These are phyloP conservation scores for Ogataea neopini DNA, from an alignment of 805 yeast species.

Conservation along the genomic window DNA sequence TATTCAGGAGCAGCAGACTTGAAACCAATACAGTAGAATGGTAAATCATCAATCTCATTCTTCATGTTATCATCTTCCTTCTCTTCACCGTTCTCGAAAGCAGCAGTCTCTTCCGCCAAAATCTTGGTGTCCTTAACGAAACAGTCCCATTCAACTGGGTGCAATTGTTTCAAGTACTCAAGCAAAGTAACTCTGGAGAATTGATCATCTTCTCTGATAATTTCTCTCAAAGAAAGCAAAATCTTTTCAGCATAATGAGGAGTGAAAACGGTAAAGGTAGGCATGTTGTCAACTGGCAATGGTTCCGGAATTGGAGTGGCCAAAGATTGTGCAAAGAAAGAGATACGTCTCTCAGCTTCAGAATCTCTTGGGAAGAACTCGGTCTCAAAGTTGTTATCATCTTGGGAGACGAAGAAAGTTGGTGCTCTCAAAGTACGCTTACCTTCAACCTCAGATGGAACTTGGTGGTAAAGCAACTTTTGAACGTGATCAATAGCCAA, in stretches of 20 bases:
- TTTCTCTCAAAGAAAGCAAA: slow-evolving; percentile 87
- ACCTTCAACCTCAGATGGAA: slow-evolving; percentile 97
- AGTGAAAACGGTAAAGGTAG: slow-evolving; percentile 94
- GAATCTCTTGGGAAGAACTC: slow-evolving; percentile 97
- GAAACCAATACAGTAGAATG: slow-evolving; percentile 95
- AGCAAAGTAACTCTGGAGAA: slow-evolving; percentile 90
- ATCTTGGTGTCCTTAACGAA: slow-evolving; percentile 95
- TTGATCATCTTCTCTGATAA: slow-evolving; percentile 96
- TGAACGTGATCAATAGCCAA: slow-evolving; percentile 98
- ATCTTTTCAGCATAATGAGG: slow-evolving; percentile 98
- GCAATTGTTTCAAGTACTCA: slow-evolving; percentile 92
- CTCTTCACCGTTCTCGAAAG: slow-evolving; percentile 63
- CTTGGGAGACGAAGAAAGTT: slow-evolving; percentile 97
- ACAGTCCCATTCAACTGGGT: slow-evolving; percentile 97
- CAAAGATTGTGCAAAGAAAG: slow-evolving; percentile 98
- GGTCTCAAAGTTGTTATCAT: slow-evolving; percentile 90
- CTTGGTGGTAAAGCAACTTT: slow-evolving; percentile 95
- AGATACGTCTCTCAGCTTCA: slow-evolving; percentile 99
- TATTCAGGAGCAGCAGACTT: slow-evolving; percentile 97
- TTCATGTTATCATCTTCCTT: slow-evolving; percentile 68
- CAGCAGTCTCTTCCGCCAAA: slow-evolving; percentile 91
- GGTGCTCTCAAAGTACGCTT: slow-evolving; percentile 98
- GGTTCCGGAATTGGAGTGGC: slow-evolving; percentile 99
- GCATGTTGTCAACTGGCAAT: slow-evolving; percentile 98
- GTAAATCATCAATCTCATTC: slow-evolving; percentile 85